Percentiles rank a stretch among this genome's conserved stretches.
Evolutionary conservation across 2,329 filamentous ascomycete genomes (phyloP).

Genomic region (Aspergillus piperis): DNA sequence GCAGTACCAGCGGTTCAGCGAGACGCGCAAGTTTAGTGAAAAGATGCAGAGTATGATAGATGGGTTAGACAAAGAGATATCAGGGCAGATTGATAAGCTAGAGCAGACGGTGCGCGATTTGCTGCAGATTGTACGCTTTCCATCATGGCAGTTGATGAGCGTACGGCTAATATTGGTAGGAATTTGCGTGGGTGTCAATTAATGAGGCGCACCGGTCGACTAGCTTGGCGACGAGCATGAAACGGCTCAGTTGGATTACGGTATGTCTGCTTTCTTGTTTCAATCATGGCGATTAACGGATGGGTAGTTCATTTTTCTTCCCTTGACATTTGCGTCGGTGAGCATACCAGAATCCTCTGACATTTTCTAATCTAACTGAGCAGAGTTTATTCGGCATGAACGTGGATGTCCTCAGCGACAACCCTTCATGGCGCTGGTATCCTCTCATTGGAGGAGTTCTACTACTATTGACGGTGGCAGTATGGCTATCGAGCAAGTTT

Average conservation of each 20-base stretch:
- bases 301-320: conserved; percentile 17
- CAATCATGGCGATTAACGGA: not conserved
- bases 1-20: conserved; percentile 19
- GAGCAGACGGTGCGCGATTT: conserved; percentile 19
- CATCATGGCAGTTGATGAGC: too few relatives aligned
- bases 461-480: conserved; percentile 8
- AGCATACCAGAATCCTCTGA: not conserved
- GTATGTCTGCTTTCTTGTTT: not conserved
- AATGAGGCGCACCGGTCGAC: conserved; percentile 22
- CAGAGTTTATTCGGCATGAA: conserved; percentile 21
- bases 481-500: conserved; percentile 16
- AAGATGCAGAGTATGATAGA: conserved; percentile 14
- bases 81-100: conserved; percentile 17
- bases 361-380: not conserved
- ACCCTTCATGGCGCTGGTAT: conserved; percentile 18
- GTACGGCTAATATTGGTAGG: not conserved
- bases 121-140: conserved; percentile 15
- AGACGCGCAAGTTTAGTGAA: conserved; percentile 17
- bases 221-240: conserved; percentile 19
- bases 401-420: conserved; percentile 14
- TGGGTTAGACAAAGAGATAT: conserved; percentile 12
- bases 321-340: conserved; percentile 18
- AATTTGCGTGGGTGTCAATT: conserved; percentile 21
- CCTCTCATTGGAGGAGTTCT: conserved; percentile 12
- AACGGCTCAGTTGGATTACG: conserved; percentile 21